phyloP scores from a whole-genome alignment of 768 basidiomycete species.

The Asterophora lycoperdoides region DNA sequence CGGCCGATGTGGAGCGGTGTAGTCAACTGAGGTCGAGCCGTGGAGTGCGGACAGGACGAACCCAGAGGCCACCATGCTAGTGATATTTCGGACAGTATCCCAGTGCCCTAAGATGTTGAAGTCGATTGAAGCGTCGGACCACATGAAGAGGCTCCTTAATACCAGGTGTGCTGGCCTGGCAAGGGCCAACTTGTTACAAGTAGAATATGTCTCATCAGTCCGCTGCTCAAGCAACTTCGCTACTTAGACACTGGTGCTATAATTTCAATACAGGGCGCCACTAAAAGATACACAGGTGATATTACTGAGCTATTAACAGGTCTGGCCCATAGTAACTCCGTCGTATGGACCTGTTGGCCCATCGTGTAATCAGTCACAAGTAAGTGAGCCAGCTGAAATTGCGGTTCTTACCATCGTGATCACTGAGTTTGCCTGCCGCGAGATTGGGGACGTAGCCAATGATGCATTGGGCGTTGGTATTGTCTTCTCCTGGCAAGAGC shows the following conservation, averaged over 20 bases:
- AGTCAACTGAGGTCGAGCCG: not conserved
- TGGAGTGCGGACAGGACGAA: not conserved
- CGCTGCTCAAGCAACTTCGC: too few species aligned
- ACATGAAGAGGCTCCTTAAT: too few species aligned
- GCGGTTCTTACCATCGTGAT: constrained; percentile 11
- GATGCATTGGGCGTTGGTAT: constrained; percentile 16
- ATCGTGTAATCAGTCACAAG: not conserved
- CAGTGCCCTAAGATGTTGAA: too few species aligned
- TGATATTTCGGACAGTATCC: not conserved
- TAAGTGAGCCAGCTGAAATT: not conserved
- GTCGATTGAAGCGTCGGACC: too few species aligned
- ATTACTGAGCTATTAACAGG: constrained; percentile 35
- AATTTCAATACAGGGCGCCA: too few species aligned
- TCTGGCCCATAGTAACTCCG: not conserved
- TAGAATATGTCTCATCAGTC: too few species aligned
- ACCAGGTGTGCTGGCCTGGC: too few species aligned
- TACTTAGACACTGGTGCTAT: too few species aligned
- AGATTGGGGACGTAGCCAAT: constrained; percentile 20
- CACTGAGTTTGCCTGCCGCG: constrained; percentile 11
- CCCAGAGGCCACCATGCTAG: not conserved
- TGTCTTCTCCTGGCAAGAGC: constrained; percentile 15
- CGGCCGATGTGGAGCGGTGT: not conserved
- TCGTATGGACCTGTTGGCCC: not conserved
- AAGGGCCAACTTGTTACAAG: too few species aligned
- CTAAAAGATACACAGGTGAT: not conserved